A percentile compares a stretch with the other conserved stretches of the same genome.
Evolutionary conservation across 176 grass and related monocot species (phyloP).

Genomic region (Cenchrus fungigraminus): DNA sequence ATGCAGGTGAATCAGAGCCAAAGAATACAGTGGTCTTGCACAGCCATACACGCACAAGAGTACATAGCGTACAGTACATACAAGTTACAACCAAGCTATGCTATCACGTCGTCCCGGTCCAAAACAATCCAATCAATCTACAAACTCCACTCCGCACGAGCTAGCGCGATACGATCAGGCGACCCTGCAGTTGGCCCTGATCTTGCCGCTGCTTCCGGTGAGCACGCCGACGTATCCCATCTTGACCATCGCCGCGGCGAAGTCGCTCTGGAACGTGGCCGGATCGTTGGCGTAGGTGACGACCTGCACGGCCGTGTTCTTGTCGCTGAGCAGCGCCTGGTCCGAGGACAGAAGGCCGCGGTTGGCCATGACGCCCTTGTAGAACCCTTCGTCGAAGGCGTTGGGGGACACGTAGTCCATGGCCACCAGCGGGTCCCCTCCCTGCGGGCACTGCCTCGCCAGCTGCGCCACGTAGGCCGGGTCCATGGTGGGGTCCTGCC

Average conservation of each 20-base stretch:
- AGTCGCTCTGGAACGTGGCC: slow-evolving; percentile 63
- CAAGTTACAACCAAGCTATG: slow-evolving; percentile 36
- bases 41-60: slow-evolving; percentile 27
- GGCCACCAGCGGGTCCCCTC: slow-evolving; percentile 47
- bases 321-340: slow-evolving; percentile 60
- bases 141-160: background rate
- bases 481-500: slow-evolving; percentile 70
- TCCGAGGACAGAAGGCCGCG: slow-evolving; percentile 81
- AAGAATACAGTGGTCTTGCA: slow-evolving; percentile 38
- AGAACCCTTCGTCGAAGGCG: slow-evolving; percentile 85
- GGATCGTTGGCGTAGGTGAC: slow-evolving; percentile 67
- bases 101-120: slow-evolving; percentile 8
- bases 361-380: slow-evolving; percentile 63
- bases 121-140: slow-evolving; percentile 27
- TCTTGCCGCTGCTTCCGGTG: slow-evolving; percentile 62
- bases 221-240: slow-evolving; percentile 75
- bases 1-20: slow-evolving; percentile 25
- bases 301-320: slow-evolving; percentile 63
- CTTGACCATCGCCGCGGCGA: slow-evolving; percentile 75
- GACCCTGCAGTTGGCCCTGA: slow-evolving; percentile 76
- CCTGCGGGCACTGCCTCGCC: slow-evolving; percentile 59
- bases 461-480: slow-evolving; percentile 61
- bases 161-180: slow-evolving; percentile 30
- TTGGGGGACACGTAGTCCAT: slow-evolving; percentile 72
- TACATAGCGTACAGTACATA: background rate